These are phyloP conservation scores for Liquidambar formosana DNA, from an alignment of 164 flowering plant genomes.

Conservation along the genomic window DNA sequence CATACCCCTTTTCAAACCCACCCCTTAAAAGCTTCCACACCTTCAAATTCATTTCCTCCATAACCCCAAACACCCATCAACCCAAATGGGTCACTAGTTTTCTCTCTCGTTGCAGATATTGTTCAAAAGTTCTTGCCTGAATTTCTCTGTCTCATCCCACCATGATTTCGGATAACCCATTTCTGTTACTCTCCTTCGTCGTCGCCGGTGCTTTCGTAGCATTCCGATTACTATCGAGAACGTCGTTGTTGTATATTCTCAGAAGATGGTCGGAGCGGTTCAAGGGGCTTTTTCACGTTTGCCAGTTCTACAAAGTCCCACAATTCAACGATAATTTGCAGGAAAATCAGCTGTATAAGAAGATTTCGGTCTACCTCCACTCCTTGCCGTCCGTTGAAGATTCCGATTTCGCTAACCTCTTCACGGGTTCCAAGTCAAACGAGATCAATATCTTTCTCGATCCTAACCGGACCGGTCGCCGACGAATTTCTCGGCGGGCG, in stretches of 20 bases:
- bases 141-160: too few species aligned
- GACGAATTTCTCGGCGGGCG: slow-evolving; percentile 66
- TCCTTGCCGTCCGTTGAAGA: slow-evolving; percentile 67
- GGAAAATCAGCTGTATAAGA: slow-evolving; percentile 62
- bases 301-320: slow-evolving; percentile 62
- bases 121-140: too few species aligned
- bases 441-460: slow-evolving; percentile 60
- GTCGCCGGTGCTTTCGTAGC: slow-evolving; percentile 1
- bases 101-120: too few species aligned
- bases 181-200: neutral
- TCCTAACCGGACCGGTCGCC: slow-evolving; percentile 39
- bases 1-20: neutral
- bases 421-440: slow-evolving; percentile 52
- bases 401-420: slow-evolving; percentile 60
- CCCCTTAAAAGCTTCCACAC: neutral
- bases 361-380: slow-evolving; percentile 47
- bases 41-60: too few species aligned
- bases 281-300: slow-evolving; percentile 41
- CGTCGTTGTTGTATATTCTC: slow-evolving; percentile 23
- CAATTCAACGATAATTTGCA: slow-evolving; percentile 50
- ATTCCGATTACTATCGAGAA: slow-evolving; percentile 14
- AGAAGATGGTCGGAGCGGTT: slow-evolving; percentile 31
- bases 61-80: too few species aligned
- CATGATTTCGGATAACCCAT: neutral
- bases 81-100: too few species aligned